Conservation (phyloP, 495 filamentous ascomycete genomes). For the Penicillium atrosanguineum region DNA sequence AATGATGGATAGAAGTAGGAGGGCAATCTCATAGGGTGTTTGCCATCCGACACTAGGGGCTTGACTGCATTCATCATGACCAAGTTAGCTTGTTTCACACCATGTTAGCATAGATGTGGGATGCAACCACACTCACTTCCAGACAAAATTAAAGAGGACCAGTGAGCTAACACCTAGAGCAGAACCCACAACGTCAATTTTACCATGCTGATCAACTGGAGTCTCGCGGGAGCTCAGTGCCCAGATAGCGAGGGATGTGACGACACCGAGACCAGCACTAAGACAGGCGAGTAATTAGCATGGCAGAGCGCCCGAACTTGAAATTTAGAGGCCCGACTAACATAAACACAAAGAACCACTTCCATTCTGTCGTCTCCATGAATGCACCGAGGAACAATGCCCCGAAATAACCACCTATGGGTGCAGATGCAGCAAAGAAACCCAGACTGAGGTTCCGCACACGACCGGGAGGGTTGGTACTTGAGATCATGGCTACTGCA, state of each 20-base stretch:
- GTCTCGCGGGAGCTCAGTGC: slow-evolving; percentile 37
- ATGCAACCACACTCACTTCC: slow-evolving; percentile 46
- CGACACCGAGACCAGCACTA: slow-evolving; percentile 36
- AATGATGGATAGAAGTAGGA: slow-evolving; percentile 41
- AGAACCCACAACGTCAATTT: slow-evolving; percentile 49
- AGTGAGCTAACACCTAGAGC: slow-evolving; percentile 42
- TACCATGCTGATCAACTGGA: slow-evolving; percentile 40
- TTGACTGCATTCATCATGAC: slow-evolving; percentile 32
- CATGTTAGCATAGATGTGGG: not conserved
- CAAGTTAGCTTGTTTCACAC: not conserved
- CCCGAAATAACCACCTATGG: slow-evolving; percentile 45
- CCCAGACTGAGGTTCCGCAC: slow-evolving; percentile 48
- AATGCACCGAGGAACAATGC: slow-evolving; percentile 44
- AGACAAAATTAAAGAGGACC: slow-evolving; percentile 54
- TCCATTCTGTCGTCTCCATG: slow-evolving; percentile 40
- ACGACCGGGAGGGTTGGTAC: slow-evolving; percentile 42
- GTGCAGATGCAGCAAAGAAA: slow-evolving; percentile 50
- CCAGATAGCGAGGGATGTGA: slow-evolving; percentile 22
- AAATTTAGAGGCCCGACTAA: slow-evolving; percentile 12
- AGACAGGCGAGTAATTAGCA: not conserved
- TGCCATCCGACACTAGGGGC: slow-evolving; percentile 50
- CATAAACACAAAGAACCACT: slow-evolving; percentile 53
- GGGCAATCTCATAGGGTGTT: slow-evolving; percentile 42
- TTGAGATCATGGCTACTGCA: slow-evolving; percentile 46
- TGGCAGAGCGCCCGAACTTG: not conserved